Percentiles rank a stretch among this genome's conserved stretches.
These are phyloP conservation scores for Penicillium sp. DNA, from an alignment of 2,329 filamentous ascomycete species.

Conservation along the genomic window DNA sequence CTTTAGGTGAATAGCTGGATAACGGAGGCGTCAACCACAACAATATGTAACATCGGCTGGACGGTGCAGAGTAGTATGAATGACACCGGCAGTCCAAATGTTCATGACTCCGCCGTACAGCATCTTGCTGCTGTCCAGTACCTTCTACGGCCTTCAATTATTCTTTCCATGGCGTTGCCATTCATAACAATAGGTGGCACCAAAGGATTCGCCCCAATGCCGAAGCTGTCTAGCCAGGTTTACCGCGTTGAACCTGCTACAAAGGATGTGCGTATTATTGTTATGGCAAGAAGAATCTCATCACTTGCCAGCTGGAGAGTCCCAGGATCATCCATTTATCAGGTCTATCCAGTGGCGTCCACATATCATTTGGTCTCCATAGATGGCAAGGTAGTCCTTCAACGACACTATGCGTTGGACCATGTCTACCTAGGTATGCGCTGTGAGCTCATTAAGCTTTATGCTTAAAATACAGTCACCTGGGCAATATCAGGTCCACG, in stretches of 20 bases:
- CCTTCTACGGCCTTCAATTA: slow-evolving; percentile 27
- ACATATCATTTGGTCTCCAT: not conserved
- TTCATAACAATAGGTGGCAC: slow-evolving; percentile 25
- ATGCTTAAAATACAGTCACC: not conserved
- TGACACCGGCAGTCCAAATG: not conserved
- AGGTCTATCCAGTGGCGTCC: not conserved
- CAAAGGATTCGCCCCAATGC: slow-evolving; percentile 28
- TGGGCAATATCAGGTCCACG: not conserved
- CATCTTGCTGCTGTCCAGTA: slow-evolving; percentile 23
- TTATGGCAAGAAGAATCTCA: not conserved
- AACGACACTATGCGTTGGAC: not conserved
- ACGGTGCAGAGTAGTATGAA: not conserved
- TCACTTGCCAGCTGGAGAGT: not conserved
- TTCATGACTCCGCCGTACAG: slow-evolving; percentile 10
- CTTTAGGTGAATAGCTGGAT: not conserved
- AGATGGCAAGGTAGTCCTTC: not conserved
- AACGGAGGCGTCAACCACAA: not conserved
- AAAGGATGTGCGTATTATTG: slow-evolving; percentile 31
- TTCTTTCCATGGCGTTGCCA: slow-evolving; percentile 34
- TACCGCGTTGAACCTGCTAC: slow-evolving; percentile 36
- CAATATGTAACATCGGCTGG: not conserved
- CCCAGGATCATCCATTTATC: not conserved
- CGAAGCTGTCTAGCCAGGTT: slow-evolving; percentile 29
- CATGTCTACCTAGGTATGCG: not conserved
- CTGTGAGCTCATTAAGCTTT: not conserved